A percentile compares a stretch with the other conserved stretches of the same genome.
phyloP scores from a whole-genome alignment of 257 asterid species.

The Perilla frutescens region DNA sequence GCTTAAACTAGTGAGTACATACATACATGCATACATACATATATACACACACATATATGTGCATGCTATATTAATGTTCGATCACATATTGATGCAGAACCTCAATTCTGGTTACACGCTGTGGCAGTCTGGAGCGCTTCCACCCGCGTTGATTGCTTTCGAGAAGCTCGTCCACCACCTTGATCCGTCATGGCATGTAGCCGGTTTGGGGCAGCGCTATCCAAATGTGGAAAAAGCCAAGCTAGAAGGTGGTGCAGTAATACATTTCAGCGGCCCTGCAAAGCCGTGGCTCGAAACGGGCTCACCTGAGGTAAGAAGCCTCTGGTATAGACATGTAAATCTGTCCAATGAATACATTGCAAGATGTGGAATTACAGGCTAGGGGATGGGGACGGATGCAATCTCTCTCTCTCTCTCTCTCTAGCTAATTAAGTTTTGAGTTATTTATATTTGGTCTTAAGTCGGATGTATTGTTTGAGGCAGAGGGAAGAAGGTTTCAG shows the following conservation, averaged over 20 bases:
- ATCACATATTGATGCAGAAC: constrained; percentile 44
- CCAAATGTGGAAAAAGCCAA: constrained; percentile 32
- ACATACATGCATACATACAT: too few relatives aligned
- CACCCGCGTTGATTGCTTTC: constrained; percentile 81
- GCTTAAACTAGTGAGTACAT: constrained; percentile 72
- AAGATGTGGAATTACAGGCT: constrained; percentile 61
- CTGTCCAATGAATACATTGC: constrained; percentile 53
- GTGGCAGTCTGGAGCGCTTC: constrained; percentile 84
- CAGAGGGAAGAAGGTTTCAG: constrained; percentile 83
- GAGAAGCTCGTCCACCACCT: constrained; percentile 61
- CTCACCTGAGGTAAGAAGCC: constrained; percentile 52
- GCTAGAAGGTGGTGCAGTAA: constrained; percentile 59
- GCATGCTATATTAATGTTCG: too few relatives aligned
- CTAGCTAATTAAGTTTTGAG: not conserved
- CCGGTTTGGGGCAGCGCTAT: constrained; percentile 69
- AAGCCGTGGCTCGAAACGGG: constrained; percentile 87
- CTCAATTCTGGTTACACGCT: constrained; percentile 62
- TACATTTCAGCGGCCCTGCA: constrained; percentile 90
- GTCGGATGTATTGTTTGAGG: constrained; percentile 27
- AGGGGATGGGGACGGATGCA: not conserved
- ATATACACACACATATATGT: too few relatives aligned
- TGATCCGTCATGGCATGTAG: constrained; percentile 74
- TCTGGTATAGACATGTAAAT: constrained; percentile 74
- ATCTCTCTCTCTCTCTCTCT: not conserved
- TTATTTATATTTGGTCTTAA: not conserved